Evolutionary conservation across 2,329 filamentous ascomycete species (phyloP), one percentile per base, ranked within the genome.

Genomic region (Hymenoscyphus infarciens): DNA sequence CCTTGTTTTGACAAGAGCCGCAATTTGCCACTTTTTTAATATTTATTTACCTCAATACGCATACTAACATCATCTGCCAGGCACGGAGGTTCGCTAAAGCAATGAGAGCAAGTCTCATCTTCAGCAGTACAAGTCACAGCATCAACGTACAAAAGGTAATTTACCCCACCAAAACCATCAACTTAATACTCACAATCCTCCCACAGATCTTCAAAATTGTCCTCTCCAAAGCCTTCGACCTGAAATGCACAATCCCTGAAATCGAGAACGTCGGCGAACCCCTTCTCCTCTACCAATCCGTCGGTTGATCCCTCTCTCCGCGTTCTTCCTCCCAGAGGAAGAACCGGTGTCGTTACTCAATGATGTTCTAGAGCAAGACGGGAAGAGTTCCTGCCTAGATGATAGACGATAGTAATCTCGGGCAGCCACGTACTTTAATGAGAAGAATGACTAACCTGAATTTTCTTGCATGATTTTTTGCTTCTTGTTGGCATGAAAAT

Each of bases 191-290:
- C 35, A 62, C 59, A 52, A 29, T 1, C 49, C 39, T 55, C 31
- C 27, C 33, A 7, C 72, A 98, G 94, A 99, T 99, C 74, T 99
- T 99, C 86, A 99, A 99, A 78, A 99, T 99, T 71, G 95, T 99
- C 63, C 84, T 99, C 27, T 97, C 94, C 67, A 99, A 99, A 79
- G 95, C 95, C 1, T 99, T 99, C 75, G 95, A 99, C 76, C 84
- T 99, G 63, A 97, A 97, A 77, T 99, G 95, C 81, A 99, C 95
- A 33, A 98, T 99, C 74, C 95, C 95, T 56, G 95, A 99, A 78
- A 98, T 99, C 77, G 94, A 97, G 79, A 96, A 98, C 76, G 89
- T 97, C 62, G 95, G 95, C 78, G 95, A 99, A 78, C 95, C 95
- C 25, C 82, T 99, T 58, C 83, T 99, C 56, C 85, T 99, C 68